phyloP scores from a whole-genome alignment of 1,284 basidiomycete species.

The Fomitopsis palustris region DNA sequence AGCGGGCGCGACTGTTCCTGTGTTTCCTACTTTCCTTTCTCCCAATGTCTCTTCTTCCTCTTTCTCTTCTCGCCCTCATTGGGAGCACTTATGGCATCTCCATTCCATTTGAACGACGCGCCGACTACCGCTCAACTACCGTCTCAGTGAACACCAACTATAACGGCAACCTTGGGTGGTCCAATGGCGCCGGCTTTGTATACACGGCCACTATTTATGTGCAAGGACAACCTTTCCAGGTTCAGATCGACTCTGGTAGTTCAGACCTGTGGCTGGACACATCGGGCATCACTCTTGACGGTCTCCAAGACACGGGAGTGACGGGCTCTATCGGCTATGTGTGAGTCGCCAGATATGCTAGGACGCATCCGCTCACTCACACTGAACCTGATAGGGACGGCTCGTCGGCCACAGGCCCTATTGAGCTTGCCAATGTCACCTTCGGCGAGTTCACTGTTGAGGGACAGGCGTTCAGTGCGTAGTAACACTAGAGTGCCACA shows the following conservation, averaged over 20 bases:
- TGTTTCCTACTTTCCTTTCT: background rate
- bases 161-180: slow-evolving; percentile 3
- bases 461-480: slow-evolving; percentile 21
- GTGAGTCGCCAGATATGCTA: background rate
- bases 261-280: slow-evolving; percentile 21
- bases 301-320: slow-evolving; percentile 7
- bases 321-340: slow-evolving; percentile 8
- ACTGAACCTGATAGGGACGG: slow-evolving; percentile 5
- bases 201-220: slow-evolving; percentile 8
- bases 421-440: slow-evolving; percentile 12
- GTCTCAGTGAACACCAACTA: slow-evolving; percentile 1
- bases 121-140: background rate
- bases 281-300: slow-evolving; percentile 1
- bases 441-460: slow-evolving; percentile 19
- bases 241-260: slow-evolving; percentile 18
- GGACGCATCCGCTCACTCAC: background rate
- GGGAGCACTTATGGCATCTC: slow-evolving; percentile 1
- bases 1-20: background rate
- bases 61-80: slow-evolving; percentile 5
- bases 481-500: background rate
- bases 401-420: slow-evolving; percentile 7
- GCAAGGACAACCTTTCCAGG: slow-evolving; percentile 12
- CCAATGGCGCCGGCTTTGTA: background rate
- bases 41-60: slow-evolving; percentile 5
- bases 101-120: slow-evolving; percentile 3